Evolutionary conservation across 2,329 filamentous ascomycete genomes (phyloP), one percentile per base, ranked within the genome.

Genomic region (Talaromyces amestolkiae): DNA sequence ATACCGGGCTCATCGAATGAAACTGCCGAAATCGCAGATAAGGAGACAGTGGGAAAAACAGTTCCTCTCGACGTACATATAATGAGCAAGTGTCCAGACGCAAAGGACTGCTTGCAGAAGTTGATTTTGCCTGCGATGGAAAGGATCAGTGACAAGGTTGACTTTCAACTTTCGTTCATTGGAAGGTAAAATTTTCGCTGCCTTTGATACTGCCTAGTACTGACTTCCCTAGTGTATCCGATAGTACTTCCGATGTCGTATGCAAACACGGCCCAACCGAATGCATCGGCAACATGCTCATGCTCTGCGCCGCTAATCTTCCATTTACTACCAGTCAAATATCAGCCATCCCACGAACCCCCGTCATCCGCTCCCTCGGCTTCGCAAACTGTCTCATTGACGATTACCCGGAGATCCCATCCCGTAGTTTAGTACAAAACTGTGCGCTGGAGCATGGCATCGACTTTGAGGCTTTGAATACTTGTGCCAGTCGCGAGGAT

Each of bases 71-170:
- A 99, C 77, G 91, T 92, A 64, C 94, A 98, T 77, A 95, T 98
- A 72, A 99, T 98, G 89, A 91, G 89, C 80, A 97, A 98, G 83
- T 99, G 95, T 73, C 93, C 94, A 0, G 95, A 99, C 78, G 93
- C 95, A 2, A 85, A 84, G 76, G 90, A 92, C 74, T 97, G 94
- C 73, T 82, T 99, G 22, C 86, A 87, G 68, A 82, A 93, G 66
- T 80, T 99, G 71, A 84, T 99, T 27, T 80, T 98, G 17, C 95
- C 95, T 0, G 86, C 89, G 24, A 97, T 99, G 93, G 87, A 92
- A 77, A 85, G 87, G 66, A 85, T 93, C 43, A 84, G 87, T 67
- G 86, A 92, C 69, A 95, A 96, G 77, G 92, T 98, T 68, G 89
- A 97, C 82, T 98, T 99, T 77, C 90, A 85, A 35, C 83, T 98